These are phyloP conservation scores for Fonsecaea monophora DNA, from an alignment of 2,329 filamentous ascomycete species.

Conservation along the genomic window DNA sequence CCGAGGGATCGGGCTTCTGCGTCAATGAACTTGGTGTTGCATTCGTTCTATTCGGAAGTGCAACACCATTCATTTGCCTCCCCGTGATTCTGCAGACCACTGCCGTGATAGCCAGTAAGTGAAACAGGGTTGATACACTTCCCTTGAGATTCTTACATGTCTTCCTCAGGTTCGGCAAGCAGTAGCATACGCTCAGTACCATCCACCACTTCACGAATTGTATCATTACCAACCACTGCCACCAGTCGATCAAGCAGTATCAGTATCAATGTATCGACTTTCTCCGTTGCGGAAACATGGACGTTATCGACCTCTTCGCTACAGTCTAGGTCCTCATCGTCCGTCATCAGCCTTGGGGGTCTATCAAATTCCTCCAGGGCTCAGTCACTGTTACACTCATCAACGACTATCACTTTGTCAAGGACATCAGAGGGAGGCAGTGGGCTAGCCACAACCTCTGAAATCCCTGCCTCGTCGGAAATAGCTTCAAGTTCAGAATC, in stretches of 20 bases:
- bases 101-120: constrained; percentile 1
- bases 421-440: background rate
- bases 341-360: background rate
- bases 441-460: background rate
- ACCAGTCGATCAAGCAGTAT: background rate
- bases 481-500: background rate
- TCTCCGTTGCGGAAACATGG: background rate
- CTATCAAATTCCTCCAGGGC: background rate
- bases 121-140: background rate
- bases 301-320: background rate
- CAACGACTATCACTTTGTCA: background rate
- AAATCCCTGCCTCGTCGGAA: background rate
- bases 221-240: background rate
- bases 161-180: background rate
- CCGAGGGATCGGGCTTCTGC: constrained; percentile 20
- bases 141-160: background rate
- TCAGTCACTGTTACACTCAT: background rate
- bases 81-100: constrained; percentile 9
- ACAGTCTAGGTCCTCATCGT: background rate
- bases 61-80: constrained; percentile 24
- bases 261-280: background rate
- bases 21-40: constrained; percentile 14
- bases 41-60: constrained; percentile 20
- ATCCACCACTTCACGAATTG: background rate
- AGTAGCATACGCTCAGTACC: background rate